Evolutionary conservation across 768 basidiomycete species (phyloP).

Genomic region (Aureoboletus auriporus): DNA sequence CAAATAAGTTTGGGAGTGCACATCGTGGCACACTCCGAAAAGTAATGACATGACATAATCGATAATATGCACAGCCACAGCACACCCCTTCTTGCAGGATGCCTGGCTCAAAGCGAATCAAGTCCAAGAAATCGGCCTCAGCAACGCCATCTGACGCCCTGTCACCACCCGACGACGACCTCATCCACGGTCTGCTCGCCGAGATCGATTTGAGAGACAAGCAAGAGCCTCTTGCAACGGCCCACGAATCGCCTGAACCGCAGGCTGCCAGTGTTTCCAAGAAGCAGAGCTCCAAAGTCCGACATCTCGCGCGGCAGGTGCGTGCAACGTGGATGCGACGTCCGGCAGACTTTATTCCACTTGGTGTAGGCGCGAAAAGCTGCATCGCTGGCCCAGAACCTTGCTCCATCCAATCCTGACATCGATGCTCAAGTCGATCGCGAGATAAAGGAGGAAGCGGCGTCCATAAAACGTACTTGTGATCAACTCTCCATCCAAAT

Average conservation of each 20-base stretch:
- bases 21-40: too few species aligned
- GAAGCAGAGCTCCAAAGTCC: constrained; percentile 57
- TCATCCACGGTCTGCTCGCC: constrained; percentile 72
- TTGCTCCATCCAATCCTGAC: constrained; percentile 51
- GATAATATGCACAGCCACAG: constrained; percentile 11
- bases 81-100: background rate
- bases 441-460: constrained; percentile 66
- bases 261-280: constrained; percentile 20
- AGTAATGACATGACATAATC: too few species aligned
- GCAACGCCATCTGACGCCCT: constrained; percentile 15
- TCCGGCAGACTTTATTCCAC: constrained; percentile 1
- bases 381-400: constrained; percentile 53
- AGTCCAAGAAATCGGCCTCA: constrained; percentile 45
- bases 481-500: constrained; percentile 62
- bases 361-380: constrained; percentile 63
- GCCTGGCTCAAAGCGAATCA: constrained; percentile 48
- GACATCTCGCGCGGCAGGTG: constrained; percentile 73
- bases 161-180: constrained; percentile 43
- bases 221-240: constrained; percentile 13
- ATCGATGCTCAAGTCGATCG: constrained; percentile 55
- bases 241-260: constrained; percentile 39
- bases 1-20: too few species aligned
- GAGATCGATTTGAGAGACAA: constrained; percentile 68
- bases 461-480: constrained; percentile 59
- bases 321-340: constrained; percentile 8